These are phyloP conservation scores for Ophiostoma triangulosporum DNA, from an alignment of 2,329 filamentous ascomycete genomes.

Conservation along the genomic window DNA sequence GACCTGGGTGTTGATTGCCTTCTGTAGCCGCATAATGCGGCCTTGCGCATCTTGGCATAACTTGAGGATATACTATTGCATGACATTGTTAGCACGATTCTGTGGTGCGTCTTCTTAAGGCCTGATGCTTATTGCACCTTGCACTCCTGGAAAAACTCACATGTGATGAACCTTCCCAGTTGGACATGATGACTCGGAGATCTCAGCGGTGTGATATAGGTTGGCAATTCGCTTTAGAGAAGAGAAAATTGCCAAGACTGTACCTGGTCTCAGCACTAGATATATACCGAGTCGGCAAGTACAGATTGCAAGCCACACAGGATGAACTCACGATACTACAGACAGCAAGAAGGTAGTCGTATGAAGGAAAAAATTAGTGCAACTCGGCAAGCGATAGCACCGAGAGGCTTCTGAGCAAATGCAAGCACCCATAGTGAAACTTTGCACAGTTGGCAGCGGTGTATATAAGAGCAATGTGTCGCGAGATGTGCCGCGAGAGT, in stretches of 20 bases:
- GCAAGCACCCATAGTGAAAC: neutral
- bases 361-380: neutral
- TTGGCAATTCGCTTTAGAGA: no score
- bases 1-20: constrained; percentile 13
- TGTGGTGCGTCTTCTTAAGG: neutral
- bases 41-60: constrained; percentile 12
- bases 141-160: neutral
- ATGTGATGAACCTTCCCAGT: neutral
- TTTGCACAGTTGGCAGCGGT: neutral
- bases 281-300: no score
- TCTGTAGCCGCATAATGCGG: constrained; percentile 15
- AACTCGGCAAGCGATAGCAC: neutral
- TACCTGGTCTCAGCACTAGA: no score
- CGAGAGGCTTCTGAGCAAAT: neutral
- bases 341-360: neutral
- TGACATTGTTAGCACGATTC: neutral
- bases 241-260: no score
- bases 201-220: neutral
- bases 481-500: no score
- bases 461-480: no score
- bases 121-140: neutral
- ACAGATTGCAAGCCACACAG: no score
- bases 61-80: constrained; percentile 12
- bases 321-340: no score
- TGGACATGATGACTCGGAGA: neutral